Base-by-base conservation (phyloP, 257 asterid species). In the Fraxinus americana region DNA sequence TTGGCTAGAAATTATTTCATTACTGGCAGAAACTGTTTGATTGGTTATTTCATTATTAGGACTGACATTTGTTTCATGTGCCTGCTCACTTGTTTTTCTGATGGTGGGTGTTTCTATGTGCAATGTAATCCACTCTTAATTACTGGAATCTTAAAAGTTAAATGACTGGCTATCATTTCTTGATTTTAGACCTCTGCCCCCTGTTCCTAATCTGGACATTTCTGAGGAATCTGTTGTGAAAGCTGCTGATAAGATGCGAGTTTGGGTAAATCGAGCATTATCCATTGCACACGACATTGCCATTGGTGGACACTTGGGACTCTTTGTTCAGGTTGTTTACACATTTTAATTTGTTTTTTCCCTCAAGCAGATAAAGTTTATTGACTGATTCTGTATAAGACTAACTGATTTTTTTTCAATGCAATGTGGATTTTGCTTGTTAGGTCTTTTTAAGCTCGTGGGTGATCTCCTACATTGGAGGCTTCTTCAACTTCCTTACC, bases 151-250 rank as follows among this genome's bases (percentile, higher is more conserved):
- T 59, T 63, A 30, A 30, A 69, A 70, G 71, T 29, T 75, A 61
- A 73, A 72, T 78, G 75, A 54, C 34, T 72, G 30, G 68, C 45
- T 63, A 43, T 61, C 71, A 4, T 79, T 81, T 48, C 34, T 81
- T 82, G 72, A 75, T 78, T 75, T 74, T 80, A 96, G 99, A 84
- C 98, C 99, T 72, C 86, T 93, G 75, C 99, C 99, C n/a, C 99
- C 99, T 30, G 89, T 96, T 70, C 98, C 98, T 70, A 88, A 85
- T 85, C 88, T 96, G 82, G 96, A 87, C 81, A 79, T 96, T 81
- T 82, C 97, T 4, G 98, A 96, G 85, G 97, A 89, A 80, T 77
- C 86, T 81, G 90, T 86, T 77, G 34, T 87, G 41, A 85, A 83
- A 86, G 94, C 90, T 85, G 97, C 97, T 83, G 98, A 92, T 82